phyloP scores from a whole-genome alignment of 1,284 basidiomycete genomes.

The Stygiomarasmius scandens region DNA sequence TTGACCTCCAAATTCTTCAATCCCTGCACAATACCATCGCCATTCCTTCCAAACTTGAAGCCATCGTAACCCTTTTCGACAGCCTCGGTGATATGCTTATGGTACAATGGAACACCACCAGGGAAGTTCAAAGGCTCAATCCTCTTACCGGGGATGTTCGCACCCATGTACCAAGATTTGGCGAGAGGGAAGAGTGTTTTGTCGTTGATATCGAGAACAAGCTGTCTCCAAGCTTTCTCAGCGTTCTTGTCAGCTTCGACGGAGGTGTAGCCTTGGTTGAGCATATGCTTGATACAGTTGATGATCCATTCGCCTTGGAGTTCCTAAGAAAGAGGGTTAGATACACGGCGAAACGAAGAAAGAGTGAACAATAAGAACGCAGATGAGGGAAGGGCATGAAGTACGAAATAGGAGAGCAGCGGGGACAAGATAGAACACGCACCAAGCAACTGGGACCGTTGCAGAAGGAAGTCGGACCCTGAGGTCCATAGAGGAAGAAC shows the following conservation, averaged over 20 bases:
- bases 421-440: slow-evolving; percentile 1
- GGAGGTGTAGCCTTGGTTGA: slow-evolving; percentile 17
- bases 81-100: slow-evolving; percentile 1
- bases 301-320: slow-evolving; percentile 27
- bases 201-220: background rate
- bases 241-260: slow-evolving; percentile 17
- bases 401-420: background rate
- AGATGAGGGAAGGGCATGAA: no score
- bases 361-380: background rate
- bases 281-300: slow-evolving; percentile 22
- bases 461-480: slow-evolving; percentile 27
- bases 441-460: slow-evolving; percentile 29
- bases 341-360: background rate
- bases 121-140: slow-evolving; percentile 11
- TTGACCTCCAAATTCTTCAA: background rate
- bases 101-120: slow-evolving; percentile 13
- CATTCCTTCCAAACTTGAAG: slow-evolving; percentile 1
- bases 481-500: slow-evolving; percentile 30
- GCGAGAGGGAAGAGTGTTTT: slow-evolving; percentile 8
- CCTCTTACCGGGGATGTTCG: slow-evolving; percentile 14
- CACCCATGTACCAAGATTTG: slow-evolving; percentile 26
- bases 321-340: slow-evolving; percentile 18
- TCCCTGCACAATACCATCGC: background rate
- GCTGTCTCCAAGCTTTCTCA: background rate
- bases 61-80: slow-evolving; percentile 13